Percentiles rank a stretch among this genome's conserved stretches.
phyloP scores from a whole-genome alignment of 805 yeast species.

The Sugiyamaella boreocaroliniensis region DNA sequence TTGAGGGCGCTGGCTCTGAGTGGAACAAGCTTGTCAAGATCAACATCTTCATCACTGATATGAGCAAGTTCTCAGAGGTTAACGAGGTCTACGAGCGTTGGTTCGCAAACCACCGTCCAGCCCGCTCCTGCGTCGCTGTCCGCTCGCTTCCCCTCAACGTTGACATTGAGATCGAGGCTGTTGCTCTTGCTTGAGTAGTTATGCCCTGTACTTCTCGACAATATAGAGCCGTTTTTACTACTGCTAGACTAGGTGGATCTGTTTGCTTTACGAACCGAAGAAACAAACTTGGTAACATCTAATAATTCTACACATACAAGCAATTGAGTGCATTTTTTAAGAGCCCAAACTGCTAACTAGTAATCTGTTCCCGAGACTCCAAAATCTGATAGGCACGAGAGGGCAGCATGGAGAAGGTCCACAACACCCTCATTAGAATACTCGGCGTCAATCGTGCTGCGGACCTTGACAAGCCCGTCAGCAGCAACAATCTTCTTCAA shows the following conservation, averaged over 20 bases:
- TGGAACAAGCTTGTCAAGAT: conserved; percentile 81
- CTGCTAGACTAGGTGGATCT: no score
- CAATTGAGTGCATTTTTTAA: no score
- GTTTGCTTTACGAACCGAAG: neutral
- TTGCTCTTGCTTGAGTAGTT: conserved; percentile 57
- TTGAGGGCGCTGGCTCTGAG: conserved; percentile 79
- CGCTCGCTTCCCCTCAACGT: conserved; percentile 83
- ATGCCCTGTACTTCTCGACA: no score
- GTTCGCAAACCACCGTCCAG: conserved; percentile 48
- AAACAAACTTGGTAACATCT: neutral
- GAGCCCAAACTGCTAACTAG: neutral
- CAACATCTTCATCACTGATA: conserved; percentile 86
- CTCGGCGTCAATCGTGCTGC: conserved; percentile 32
- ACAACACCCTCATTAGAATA: conserved; percentile 28
- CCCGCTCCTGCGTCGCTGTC: conserved; percentile 97
- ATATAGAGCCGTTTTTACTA: neutral
- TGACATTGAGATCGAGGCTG: conserved; percentile 82
- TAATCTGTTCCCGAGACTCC: conserved; percentile 22
- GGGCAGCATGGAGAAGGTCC: conserved; percentile 22
- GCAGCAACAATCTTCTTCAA: conserved; percentile 58
- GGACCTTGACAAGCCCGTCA: conserved; percentile 73
- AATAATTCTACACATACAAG: no score
- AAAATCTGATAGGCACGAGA: conserved; percentile 22
- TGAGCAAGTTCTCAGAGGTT: conserved; percentile 76
- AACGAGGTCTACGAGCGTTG: conserved; percentile 68